Percentiles rank a stretch among this genome's conserved stretches.
Conservation (phyloP, 169 alveolate species). For the Plasmodium gonderi region DNA sequence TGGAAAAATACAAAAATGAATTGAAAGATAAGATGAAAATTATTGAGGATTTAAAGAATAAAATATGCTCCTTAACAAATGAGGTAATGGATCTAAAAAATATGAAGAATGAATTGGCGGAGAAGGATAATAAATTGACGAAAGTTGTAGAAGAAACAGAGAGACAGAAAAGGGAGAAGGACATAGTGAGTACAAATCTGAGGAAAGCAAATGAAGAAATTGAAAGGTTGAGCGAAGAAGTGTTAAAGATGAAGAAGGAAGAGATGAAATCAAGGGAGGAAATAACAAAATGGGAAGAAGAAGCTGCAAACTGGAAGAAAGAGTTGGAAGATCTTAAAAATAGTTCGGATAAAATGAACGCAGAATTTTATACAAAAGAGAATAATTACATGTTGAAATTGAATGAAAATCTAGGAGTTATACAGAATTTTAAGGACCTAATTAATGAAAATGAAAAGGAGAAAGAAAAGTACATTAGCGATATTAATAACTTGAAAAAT, state of each 20-base stretch:
- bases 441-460: slow-evolving; percentile 28
- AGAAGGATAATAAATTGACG: background rate
- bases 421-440: slow-evolving; percentile 23
- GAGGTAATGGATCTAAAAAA: slow-evolving; percentile 43
- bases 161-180: background rate
- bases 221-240: background rate
- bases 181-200: background rate
- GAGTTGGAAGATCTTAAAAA: slow-evolving; percentile 12
- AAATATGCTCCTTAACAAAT: slow-evolving; percentile 19
- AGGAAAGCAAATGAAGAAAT: background rate
- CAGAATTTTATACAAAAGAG: slow-evolving; percentile 25
- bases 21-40: slow-evolving; percentile 2
- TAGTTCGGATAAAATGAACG: slow-evolving; percentile 14
- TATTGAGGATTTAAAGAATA: slow-evolving; percentile 25
- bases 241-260: background rate
- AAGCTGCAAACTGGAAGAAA: background rate
- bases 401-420: slow-evolving; percentile 23
- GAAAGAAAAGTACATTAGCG: slow-evolving; percentile 25
- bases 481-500: slow-evolving; percentile 15
- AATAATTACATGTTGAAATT: slow-evolving; percentile 28
- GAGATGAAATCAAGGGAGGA: background rate
- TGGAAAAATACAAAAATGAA: slow-evolving; percentile 8
- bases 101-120: slow-evolving; percentile 42
- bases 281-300: background rate
- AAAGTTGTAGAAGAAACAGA: background rate